Percentiles rank a stretch among this genome's conserved stretches.
phyloP scores from a whole-genome alignment of 495 filamentous ascomycete species.

The Talaromyces nanjingensis region DNA sequence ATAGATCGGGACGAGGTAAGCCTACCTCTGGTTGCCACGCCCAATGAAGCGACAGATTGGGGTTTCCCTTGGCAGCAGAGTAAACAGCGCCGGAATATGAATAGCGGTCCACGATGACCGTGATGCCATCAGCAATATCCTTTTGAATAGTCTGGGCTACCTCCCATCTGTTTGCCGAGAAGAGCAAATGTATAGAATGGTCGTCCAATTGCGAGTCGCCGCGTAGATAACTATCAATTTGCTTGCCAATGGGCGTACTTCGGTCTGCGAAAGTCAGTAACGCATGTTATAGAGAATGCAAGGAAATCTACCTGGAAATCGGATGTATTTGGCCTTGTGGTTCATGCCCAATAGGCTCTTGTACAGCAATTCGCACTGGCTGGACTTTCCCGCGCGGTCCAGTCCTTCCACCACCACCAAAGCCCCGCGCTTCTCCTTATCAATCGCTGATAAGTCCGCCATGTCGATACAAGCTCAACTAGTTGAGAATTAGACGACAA shows the following conservation, averaged over 20 bases:
- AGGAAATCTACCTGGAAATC: constrained; percentile 69
- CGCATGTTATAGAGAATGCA: neutral
- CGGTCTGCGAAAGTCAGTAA: constrained; percentile 50
- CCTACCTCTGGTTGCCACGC: constrained; percentile 78
- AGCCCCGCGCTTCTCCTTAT: constrained; percentile 46
- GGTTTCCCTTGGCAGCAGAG: constrained; percentile 82
- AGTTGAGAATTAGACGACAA: neutral
- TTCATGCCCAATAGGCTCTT: constrained; percentile 55
- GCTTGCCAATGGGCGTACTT: constrained; percentile 77
- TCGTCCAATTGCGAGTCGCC: constrained; percentile 71
- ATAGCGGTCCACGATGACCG: constrained; percentile 84
- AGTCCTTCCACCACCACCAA: constrained; percentile 91
- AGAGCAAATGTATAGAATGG: constrained; percentile 89
- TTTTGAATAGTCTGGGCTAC: constrained; percentile 56
- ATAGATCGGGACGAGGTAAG: constrained; percentile 79
- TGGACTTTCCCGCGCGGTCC: constrained; percentile 92
- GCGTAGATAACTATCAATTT: constrained; percentile 84
- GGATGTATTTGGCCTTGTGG: constrained; percentile 60
- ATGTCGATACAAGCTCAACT: neutral
- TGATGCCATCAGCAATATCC: constrained; percentile 57
- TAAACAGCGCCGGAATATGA: constrained; percentile 92
- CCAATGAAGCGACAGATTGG: constrained; percentile 64
- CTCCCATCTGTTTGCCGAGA: constrained; percentile 97
- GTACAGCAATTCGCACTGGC: constrained; percentile 73
- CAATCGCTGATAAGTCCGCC: neutral